Percentiles rank a stretch among this genome's conserved stretches.
These are phyloP conservation scores for Xylaria multiplex DNA, from an alignment of 2,329 filamentous ascomycete genomes.

Conservation along the genomic window DNA sequence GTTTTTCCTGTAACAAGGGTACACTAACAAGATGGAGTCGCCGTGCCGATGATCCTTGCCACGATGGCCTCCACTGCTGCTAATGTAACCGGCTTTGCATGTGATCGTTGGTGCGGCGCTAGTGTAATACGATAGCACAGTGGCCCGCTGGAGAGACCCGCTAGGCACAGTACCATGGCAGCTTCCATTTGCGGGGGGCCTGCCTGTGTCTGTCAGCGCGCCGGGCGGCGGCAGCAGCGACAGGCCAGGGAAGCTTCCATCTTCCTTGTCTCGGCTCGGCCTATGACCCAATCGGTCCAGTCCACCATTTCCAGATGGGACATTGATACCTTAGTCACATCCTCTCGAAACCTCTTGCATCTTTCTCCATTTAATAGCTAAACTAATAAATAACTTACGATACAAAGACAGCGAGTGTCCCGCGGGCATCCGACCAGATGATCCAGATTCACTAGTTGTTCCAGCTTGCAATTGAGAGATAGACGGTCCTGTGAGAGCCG, in stretches of 20 bases:
- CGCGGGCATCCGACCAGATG: constrained; percentile 25
- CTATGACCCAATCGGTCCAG: constrained; percentile 7
- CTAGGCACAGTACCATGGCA: not conserved
- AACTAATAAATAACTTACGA: not conserved
- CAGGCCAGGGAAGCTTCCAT: constrained; percentile 18
- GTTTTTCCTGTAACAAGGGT: constrained; percentile 2
- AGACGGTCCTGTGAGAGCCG: constrained; percentile 12
- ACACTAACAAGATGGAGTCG: not conserved
- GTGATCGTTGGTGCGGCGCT: constrained; percentile 12
- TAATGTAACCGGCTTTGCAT: constrained; percentile 16
- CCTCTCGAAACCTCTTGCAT: not conserved
- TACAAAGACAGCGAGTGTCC: constrained; percentile 22
- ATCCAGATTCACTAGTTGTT: not conserved
- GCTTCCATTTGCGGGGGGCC: constrained; percentile 17
- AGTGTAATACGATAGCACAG: not conserved
- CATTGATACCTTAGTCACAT: not conserved
- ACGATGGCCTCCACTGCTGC: not conserved
- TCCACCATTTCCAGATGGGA: not conserved
- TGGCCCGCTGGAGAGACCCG: not conserved
- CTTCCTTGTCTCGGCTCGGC: constrained; percentile 9
- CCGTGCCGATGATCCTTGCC: constrained; percentile 22
- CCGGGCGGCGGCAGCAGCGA: not conserved
- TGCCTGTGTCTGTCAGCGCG: not conserved
- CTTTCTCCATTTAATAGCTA: not conserved
- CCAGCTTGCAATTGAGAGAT: constrained; percentile 19